Percentiles rank a stretch among this genome's conserved stretches.
Conservation (phyloP, 2,329 filamentous ascomycete species). For the Fusarium hainanense region DNA sequence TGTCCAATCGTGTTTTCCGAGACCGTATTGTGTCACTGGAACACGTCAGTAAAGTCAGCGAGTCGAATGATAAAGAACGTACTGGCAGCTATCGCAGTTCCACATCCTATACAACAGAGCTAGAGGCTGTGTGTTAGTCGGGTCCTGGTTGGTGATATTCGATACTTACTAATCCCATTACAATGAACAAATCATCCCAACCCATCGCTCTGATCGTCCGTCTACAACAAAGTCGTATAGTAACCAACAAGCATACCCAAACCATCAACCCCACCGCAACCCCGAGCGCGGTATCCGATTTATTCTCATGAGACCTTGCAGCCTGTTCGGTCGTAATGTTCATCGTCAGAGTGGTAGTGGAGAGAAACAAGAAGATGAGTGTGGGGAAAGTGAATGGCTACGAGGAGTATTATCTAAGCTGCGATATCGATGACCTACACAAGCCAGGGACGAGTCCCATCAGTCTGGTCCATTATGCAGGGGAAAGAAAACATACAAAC, state of each 20-base stretch:
- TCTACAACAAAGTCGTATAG: constrained; percentile 27
- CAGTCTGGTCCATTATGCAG: neutral
- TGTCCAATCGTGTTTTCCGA: constrained; percentile 30
- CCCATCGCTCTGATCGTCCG: constrained; percentile 6
- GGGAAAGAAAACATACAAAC: neutral
- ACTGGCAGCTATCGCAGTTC: constrained; percentile 27
- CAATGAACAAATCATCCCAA: constrained; percentile 13
- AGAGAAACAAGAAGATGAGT: rapidly evolving
- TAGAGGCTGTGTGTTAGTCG: too few relatives aligned
- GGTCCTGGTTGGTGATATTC: too few relatives aligned
- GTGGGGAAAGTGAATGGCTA: rapidly evolving
- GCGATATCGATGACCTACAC: neutral
- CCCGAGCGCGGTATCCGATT: neutral
- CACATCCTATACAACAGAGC: constrained; percentile 18
- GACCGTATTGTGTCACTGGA: constrained; percentile 38
- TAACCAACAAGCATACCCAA: constrained; percentile 14
- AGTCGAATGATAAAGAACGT: rapidly evolving
- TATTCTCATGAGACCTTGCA: neutral
- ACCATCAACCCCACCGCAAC: constrained; percentile 4
- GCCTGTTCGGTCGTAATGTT: neutral
- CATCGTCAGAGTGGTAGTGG: neutral
- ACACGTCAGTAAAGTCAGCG: neutral
- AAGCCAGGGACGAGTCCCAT: too few relatives aligned
- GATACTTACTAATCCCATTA: constrained; percentile 13
- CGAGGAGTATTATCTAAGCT: neutral